A percentile compares a stretch with the other conserved stretches of the same genome.
These are phyloP conservation scores for Moesziomyces antarcticus DNA, from an alignment of 1,284 basidiomycete genomes.

Conservation along the genomic window DNA sequence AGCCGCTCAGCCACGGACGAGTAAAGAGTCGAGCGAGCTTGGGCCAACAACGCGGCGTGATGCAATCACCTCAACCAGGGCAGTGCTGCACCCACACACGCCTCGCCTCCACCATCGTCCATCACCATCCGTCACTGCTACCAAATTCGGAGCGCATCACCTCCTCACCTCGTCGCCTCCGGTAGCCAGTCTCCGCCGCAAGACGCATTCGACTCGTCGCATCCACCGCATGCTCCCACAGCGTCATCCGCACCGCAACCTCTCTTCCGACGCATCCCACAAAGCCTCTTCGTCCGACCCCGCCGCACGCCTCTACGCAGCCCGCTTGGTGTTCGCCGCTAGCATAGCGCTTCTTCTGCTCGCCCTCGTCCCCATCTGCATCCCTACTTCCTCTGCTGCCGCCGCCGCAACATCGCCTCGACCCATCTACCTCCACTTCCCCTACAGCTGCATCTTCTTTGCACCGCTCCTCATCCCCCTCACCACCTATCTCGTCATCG, in stretches of 20 bases:
- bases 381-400: neutral
- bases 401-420: neutral
- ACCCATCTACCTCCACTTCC: slow-evolving; percentile 39
- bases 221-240: neutral
- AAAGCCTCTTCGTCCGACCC: slow-evolving; percentile 3
- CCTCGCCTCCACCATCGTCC: neutral
- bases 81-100: neutral
- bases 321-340: slow-evolving; percentile 16
- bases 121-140: neutral
- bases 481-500: slow-evolving; percentile 60
- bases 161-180: no score
- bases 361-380: slow-evolving; percentile 11
- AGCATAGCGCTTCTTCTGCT: slow-evolving; percentile 31
- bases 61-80: slow-evolving; percentile 2
- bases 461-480: slow-evolving; percentile 59
- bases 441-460: slow-evolving; percentile 53
- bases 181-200: no score
- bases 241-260: neutral
- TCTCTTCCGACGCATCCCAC: neutral
- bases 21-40: no score
- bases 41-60: neutral
- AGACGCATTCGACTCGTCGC: no score
- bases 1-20: no score
- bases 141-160: no score
- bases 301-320: slow-evolving; percentile 2